Base-by-base conservation (phyloP, 257 asterid species). In the Fraxinus pennsylvanica region DNA sequence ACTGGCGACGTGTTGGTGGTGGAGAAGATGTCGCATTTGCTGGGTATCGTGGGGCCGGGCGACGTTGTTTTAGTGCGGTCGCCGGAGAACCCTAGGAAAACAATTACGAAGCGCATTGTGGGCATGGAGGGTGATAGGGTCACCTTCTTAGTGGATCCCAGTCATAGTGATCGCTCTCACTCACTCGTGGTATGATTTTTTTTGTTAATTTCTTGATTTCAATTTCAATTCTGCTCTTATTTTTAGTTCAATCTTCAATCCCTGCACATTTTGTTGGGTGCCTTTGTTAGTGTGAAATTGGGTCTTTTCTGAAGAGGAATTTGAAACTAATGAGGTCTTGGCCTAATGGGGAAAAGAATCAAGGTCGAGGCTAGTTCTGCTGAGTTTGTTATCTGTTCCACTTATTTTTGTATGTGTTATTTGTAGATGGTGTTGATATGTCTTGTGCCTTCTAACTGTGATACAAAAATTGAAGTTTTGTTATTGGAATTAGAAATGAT, bases 1-100 rank as follows among this genome's bases (percentile, higher is more conserved):
- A 88, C 98, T 29, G 99, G 99, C 61, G 99, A 95, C 81, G 97
- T 95, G 72, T 63, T 93, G 75, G 82, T 95, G 66, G 89, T 87
- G 2, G 99, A 95, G 63, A 94, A 90, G 83, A 79, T 95, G 78
- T 93, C 97, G 57, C 90, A 88, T 4, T 75, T 85, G 83, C 79
- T 95, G 75, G 94, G 92, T 80, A 93, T 77, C 86, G 86, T 95
- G 82, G 93, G 79, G 4, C 82, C 88, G 0, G 97, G 99, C 22
- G 98, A 95, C 85, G 86, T 95, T 47, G 94, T 95, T n/a, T 41
- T 95, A 75, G 96, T 92, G 3, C 80, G 83, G 63, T 92, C 99
- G 2, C 96, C 98, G 61, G 92, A 89, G 0, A 91, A 95, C 86
- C 99, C 99, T 43, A 87, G 81, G 80, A 95, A 87, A 94, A 65